Percentiles rank a stretch among this genome's conserved stretches.
These are phyloP conservation scores for Komagataella kurtzmanii DNA, from an alignment of 805 yeast genomes.

Conservation along the genomic window DNA sequence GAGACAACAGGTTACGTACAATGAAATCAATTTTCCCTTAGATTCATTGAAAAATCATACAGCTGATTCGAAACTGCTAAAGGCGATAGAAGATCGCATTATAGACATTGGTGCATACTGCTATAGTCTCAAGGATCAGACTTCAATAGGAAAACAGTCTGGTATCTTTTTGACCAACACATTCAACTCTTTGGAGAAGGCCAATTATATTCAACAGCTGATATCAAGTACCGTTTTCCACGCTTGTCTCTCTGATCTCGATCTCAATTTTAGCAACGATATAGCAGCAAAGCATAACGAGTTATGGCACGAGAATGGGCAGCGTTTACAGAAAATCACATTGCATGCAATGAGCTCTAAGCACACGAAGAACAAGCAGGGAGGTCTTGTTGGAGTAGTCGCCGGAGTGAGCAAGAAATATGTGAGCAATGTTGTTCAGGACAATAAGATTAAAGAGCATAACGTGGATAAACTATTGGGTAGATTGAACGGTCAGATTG, in stretches of 20 bases:
- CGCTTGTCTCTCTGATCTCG: conserved; percentile 29
- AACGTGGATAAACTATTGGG: conserved; percentile 37
- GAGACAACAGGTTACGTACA: conserved; percentile 11
- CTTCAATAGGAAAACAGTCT: conserved; percentile 30
- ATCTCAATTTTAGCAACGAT: conserved; percentile 11
- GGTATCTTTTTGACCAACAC: conserved; percentile 39
- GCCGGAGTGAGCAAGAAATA: conserved; percentile 22
- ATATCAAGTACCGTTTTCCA: conserved; percentile 35
- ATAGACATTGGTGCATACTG: conserved; percentile 32
- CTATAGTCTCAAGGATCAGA: conserved; percentile 20
- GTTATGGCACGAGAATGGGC: conserved; percentile 36
- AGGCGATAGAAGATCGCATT: conserved; percentile 15
- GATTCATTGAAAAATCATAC: conserved; percentile 18
- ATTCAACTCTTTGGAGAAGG: conserved; percentile 32
- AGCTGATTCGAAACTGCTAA: conserved; percentile 9
- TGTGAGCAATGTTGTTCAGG: conserved; percentile 10
- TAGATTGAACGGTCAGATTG: conserved; percentile 28
- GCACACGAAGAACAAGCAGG: conserved; percentile 22
- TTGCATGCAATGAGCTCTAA: conserved; percentile 23
- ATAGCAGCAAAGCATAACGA: conserved; percentile 25
- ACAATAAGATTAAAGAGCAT: conserved; percentile 19
- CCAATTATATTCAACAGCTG: conserved; percentile 32
- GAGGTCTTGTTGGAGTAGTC: conserved; percentile 31
- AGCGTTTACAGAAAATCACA: conserved; percentile 23
- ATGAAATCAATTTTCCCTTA: conserved; percentile 22